phyloP scores from a whole-genome alignment of 2,329 filamentous ascomycete genomes.

The Scortechinia acanthostroma region DNA sequence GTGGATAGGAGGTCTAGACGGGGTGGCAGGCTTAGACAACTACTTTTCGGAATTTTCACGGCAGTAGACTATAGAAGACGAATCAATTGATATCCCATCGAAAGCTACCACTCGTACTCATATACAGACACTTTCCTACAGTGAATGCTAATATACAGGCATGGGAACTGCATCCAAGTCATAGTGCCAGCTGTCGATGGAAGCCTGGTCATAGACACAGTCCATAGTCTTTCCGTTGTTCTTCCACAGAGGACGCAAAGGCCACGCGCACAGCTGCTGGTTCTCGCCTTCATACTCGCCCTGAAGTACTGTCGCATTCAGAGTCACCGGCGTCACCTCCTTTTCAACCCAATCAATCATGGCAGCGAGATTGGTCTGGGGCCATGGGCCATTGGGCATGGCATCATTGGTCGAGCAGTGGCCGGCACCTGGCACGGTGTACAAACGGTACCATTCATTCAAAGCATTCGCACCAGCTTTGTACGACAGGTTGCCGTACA shows the following conservation, averaged over 20 bases:
- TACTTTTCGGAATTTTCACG: too few relatives aligned
- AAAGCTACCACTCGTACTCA: too few relatives aligned
- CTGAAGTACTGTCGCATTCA: slow-evolving; percentile 17
- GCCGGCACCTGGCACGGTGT: slow-evolving; percentile 38
- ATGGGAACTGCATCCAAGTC: slow-evolving; percentile 25
- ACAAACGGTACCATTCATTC: slow-evolving; percentile 39
- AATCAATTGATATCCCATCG: too few relatives aligned
- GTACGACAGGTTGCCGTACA: slow-evolving; percentile 31
- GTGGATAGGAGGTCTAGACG: neutral
- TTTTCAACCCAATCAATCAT: slow-evolving; percentile 45
- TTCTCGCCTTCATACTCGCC: slow-evolving; percentile 22
- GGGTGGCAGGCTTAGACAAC: neutral
- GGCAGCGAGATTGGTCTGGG: slow-evolving; percentile 31
- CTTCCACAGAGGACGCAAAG: slow-evolving; percentile 28
- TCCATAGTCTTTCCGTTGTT: slow-evolving; percentile 16
- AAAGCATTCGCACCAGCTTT: slow-evolving; percentile 29
- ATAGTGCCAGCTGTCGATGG: slow-evolving; percentile 27
- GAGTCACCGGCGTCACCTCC: slow-evolving; percentile 27
- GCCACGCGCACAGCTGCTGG: slow-evolving; percentile 30
- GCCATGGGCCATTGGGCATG: slow-evolving; percentile 29
- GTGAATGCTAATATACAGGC: slow-evolving; percentile 28
- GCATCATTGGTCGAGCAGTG: slow-evolving; percentile 34
- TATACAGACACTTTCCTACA: too few relatives aligned
- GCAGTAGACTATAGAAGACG: too few relatives aligned
- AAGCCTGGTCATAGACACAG: slow-evolving; percentile 26